phyloP scores from a whole-genome alignment of 371 early-diverging fungal genomes.

The Choanephora cucurbitarum region DNA sequence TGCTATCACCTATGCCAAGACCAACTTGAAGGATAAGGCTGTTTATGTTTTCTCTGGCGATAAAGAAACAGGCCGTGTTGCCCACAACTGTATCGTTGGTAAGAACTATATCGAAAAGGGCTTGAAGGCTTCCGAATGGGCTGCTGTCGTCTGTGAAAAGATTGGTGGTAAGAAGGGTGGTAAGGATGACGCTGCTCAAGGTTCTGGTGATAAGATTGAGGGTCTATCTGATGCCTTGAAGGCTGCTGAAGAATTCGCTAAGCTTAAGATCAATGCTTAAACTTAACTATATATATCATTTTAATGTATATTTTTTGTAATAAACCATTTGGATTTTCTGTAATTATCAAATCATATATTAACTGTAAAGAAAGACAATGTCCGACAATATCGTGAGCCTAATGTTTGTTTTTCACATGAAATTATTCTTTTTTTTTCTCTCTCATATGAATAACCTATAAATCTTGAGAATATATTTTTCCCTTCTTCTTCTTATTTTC shows the following conservation, averaged over 20 bases:
- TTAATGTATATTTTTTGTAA: background rate
- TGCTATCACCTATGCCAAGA: constrained; percentile 81
- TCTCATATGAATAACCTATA: background rate
- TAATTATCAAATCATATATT: background rate
- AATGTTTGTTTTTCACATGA: constrained; percentile 6
- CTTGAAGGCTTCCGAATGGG: constrained; percentile 92
- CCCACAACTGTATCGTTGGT: constrained; percentile 85
- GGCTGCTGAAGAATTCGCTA: constrained; percentile 78
- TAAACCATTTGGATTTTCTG: background rate
- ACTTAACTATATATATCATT: background rate
- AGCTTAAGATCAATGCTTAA: constrained; percentile 55
- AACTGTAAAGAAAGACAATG: too few relatives aligned
- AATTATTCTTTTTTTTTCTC: background rate
- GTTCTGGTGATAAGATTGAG: constrained; percentile 67
- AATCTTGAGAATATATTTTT: constrained; percentile 1
- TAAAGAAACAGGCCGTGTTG: constrained; percentile 65
- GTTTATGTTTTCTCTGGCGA: constrained; percentile 84
- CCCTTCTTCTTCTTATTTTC: constrained; percentile 4
- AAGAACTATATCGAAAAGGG: constrained; percentile 66
- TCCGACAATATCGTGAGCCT: background rate
- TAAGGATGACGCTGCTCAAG: constrained; percentile 86
- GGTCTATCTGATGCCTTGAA: constrained; percentile 74
- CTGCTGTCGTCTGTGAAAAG: constrained; percentile 72
- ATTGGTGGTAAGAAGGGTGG: constrained; percentile 93
- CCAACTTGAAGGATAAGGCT: constrained; percentile 75